Evolutionary conservation across 768 basidiomycete species (phyloP).

Genomic region (Galerina marginata): DNA sequence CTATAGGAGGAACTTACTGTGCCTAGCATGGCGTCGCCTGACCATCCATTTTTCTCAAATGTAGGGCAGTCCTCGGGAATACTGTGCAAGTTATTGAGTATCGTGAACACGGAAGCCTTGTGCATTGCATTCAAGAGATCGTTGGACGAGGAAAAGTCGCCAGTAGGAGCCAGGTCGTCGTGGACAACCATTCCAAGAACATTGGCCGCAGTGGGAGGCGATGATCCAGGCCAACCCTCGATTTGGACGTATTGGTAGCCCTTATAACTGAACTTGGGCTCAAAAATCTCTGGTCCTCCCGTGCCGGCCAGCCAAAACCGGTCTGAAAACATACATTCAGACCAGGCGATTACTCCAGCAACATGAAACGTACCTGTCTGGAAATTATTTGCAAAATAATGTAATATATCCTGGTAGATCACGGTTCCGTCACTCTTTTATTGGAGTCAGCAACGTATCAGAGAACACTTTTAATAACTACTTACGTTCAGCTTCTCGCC

Average conservation of each 20-base stretch:
- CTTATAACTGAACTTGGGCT: conserved; percentile 17
- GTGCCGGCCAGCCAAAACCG: conserved; percentile 16
- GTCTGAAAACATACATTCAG: background rate
- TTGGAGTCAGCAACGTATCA: background rate
- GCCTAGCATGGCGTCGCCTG: conserved; percentile 34
- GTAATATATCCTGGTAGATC: conserved; percentile 11
- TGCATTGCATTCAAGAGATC: conserved; percentile 14
- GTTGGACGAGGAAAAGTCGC: conserved; percentile 8
- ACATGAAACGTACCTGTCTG: conserved; percentile 8
- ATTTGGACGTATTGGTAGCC: conserved; percentile 16
- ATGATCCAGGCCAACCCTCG: conserved; percentile 12
- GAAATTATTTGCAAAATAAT: conserved; percentile 15
- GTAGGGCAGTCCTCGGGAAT: conserved; percentile 30
- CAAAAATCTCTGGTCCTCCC: conserved; percentile 11
- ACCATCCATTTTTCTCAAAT: conserved; percentile 39
- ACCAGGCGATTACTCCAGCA: too few relatives aligned
- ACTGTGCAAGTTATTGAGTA: conserved; percentile 15
- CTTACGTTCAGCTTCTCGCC: conserved; percentile 34
- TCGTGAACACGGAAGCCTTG: conserved; percentile 4
- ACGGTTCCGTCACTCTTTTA: conserved; percentile 12
- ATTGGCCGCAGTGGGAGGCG: conserved; percentile 6
- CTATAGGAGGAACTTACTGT: conserved; percentile 20
- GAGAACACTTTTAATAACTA: background rate
- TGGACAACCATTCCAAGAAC: conserved; percentile 11
- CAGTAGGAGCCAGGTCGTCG: conserved; percentile 8